These are phyloP conservation scores for Pseudofabraea citricarpa DNA, from an alignment of 2,329 filamentous ascomycete species.

Conservation along the genomic window DNA sequence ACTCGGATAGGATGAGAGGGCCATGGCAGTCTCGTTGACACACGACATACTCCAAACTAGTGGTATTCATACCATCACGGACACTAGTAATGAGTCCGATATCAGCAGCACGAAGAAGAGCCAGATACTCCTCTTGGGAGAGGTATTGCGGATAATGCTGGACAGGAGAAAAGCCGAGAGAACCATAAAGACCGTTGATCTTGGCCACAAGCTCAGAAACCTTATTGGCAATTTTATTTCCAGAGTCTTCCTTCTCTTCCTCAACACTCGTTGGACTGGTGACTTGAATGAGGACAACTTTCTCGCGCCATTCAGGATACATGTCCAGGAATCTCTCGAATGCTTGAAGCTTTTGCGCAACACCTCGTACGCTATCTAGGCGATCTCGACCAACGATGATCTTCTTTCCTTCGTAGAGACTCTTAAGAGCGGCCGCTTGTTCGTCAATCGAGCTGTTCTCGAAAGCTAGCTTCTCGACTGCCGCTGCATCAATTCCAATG, in stretches of 20 bases:
- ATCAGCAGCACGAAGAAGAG: constrained; percentile 83
- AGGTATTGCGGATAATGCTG: constrained; percentile 95
- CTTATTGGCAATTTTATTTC: constrained; percentile 78
- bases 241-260: constrained; percentile 69
- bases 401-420: constrained; percentile 83
- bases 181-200: constrained; percentile 89
- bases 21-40: constrained; percentile 85
- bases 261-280: constrained; percentile 82
- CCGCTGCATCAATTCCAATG: constrained; percentile 86
- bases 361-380: constrained; percentile 87
- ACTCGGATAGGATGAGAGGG: constrained; percentile 90
- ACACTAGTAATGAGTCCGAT: constrained; percentile 94
- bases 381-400: constrained; percentile 93
- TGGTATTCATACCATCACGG: constrained; percentile 96
- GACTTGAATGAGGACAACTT: constrained; percentile 89
- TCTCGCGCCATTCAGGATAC: constrained; percentile 83
- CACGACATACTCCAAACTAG: constrained; percentile 88
- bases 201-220: constrained; percentile 86
- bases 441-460: constrained; percentile 64
- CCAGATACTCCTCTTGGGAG: constrained; percentile 86
- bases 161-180: constrained; percentile 82
- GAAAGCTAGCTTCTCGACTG: constrained; percentile 72
- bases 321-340: constrained; percentile 91
- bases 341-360: constrained; percentile 91
- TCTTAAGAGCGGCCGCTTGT: constrained; percentile 65